Conservation (phyloP, 2,329 filamentous ascomycete genomes). For the Colletotrichum tofieldiae region DNA sequence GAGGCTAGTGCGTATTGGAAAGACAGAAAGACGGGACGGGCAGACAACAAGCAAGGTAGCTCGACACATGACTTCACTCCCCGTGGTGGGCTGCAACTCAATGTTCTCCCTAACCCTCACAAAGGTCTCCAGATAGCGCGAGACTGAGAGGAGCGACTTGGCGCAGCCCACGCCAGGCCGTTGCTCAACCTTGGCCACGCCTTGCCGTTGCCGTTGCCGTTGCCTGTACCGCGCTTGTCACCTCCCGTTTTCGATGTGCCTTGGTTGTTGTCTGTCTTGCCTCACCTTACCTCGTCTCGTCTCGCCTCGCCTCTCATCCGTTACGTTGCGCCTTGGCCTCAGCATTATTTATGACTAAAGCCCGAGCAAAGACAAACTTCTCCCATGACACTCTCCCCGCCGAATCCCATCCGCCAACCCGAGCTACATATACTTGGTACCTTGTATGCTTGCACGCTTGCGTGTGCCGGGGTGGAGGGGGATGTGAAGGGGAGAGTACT, state of each 20-base stretch:
- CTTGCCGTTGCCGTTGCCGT: conserved; percentile 9
- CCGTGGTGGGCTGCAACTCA: not conserved
- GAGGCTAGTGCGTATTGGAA: conserved; percentile 4
- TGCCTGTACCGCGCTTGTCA: conserved; percentile 16
- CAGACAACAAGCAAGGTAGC: not conserved
- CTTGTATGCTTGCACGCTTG: not conserved
- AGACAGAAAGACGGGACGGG: not conserved
- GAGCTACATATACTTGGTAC: conserved; percentile 11
- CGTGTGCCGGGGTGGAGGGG: conserved; percentile 2
- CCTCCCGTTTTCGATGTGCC: conserved; percentile 4
- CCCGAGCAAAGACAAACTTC: conserved; percentile 25
- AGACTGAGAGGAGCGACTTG: no score
- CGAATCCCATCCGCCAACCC: conserved; percentile 11
- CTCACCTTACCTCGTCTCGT: conserved; percentile 2
- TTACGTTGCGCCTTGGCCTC: conserved; percentile 28
- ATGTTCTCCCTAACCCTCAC: not conserved
- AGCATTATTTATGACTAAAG: conserved; percentile 31
- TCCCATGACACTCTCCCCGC: conserved; percentile 13
- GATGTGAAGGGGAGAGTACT: not conserved
- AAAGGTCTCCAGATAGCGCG: not conserved
- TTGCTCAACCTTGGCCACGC: not conserved
- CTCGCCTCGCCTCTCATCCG: conserved; percentile 15
- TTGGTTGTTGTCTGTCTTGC: not conserved
- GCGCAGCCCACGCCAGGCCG: not conserved
- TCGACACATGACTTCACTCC: not conserved